Evolutionary conservation across 495 filamentous ascomycete species (phyloP).

Genomic region (Neurospora sp.): DNA sequence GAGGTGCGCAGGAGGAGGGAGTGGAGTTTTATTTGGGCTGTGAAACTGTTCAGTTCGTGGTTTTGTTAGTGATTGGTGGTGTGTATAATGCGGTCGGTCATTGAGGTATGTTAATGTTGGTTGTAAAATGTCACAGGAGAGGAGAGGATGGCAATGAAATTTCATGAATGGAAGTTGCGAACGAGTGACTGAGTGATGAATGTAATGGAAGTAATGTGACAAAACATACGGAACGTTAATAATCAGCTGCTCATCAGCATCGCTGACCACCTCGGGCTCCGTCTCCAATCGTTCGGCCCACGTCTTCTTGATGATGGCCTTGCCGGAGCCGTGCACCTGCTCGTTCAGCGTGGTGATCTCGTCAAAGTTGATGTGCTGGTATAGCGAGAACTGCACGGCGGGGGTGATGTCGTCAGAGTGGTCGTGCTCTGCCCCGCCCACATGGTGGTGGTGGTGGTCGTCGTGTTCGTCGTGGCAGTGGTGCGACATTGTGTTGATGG

Average conservation of each 20-base stretch:
- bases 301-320: constrained; percentile 73
- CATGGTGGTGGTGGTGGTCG: constrained; percentile 15
- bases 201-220: not conserved
- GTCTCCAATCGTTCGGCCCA: constrained; percentile 69
- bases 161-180: constrained; percentile 15
- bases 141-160: not conserved
- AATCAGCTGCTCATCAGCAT: constrained; percentile 86
- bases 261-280: constrained; percentile 67
- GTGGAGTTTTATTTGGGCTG: constrained; percentile 85
- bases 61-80: not conserved
- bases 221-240: constrained; percentile 78
- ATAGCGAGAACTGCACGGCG: constrained; percentile 76
- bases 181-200: not conserved
- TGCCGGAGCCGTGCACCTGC: constrained; percentile 52
- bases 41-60: constrained; percentile 55
- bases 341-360: constrained; percentile 82
- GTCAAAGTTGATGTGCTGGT: constrained; percentile 84
- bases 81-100: not conserved
- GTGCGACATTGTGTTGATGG: constrained; percentile 30
- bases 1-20: constrained; percentile 75
- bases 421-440: constrained; percentile 45
- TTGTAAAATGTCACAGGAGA: too few species aligned
- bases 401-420: constrained; percentile 87
- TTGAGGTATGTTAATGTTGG: not conserved
- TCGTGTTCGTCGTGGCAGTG: constrained; percentile 24